A percentile compares a stretch with the other conserved stretches of the same genome.
Evolutionary conservation across 306 rosid species (phyloP).

Genomic region (Carpinus fangiana): DNA sequence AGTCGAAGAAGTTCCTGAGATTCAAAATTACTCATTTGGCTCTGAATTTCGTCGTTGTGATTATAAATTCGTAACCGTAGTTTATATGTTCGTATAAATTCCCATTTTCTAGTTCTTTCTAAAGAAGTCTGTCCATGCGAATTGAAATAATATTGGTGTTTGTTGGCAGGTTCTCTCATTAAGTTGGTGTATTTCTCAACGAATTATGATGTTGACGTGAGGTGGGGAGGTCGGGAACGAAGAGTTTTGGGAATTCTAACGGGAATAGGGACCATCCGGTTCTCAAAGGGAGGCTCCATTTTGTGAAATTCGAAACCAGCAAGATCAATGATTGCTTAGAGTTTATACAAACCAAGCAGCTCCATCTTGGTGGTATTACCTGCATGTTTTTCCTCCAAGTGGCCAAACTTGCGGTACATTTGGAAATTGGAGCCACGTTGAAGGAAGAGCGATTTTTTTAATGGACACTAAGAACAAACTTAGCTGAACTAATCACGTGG

Average conservation of each 20-base stretch:
- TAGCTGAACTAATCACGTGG: not conserved
- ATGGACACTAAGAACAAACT: not conserved
- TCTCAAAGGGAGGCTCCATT: constrained; percentile 79
- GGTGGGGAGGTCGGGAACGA: constrained; percentile 42
- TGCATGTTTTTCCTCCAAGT: not conserved
- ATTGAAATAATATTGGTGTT: constrained; percentile 10
- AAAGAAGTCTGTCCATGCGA: not conserved
- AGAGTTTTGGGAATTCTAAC: constrained; percentile 37
- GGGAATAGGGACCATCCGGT: constrained; percentile 30
- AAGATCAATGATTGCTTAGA: constrained; percentile 78
- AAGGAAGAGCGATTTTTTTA: not conserved
- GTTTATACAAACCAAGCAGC: constrained; percentile 68
- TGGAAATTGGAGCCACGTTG: not conserved
- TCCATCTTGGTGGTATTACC: constrained; percentile 56
- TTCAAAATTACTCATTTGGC: not conserved
- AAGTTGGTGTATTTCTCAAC: constrained; percentile 83
- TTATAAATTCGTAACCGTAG: not conserved
- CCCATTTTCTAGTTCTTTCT: not conserved
- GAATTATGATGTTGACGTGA: constrained; percentile 33
- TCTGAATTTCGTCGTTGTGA: not conserved
- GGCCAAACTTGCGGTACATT: not conserved
- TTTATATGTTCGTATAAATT: not conserved
- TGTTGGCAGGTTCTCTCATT: constrained; percentile 69
- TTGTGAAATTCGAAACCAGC: constrained; percentile 80
- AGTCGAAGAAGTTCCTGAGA: not conserved